Percentiles rank a stretch among this genome's conserved stretches.
Conservation (phyloP, 192 early-diverging fungal genomes). For the Umbelopsis ramanniana region DNA sequence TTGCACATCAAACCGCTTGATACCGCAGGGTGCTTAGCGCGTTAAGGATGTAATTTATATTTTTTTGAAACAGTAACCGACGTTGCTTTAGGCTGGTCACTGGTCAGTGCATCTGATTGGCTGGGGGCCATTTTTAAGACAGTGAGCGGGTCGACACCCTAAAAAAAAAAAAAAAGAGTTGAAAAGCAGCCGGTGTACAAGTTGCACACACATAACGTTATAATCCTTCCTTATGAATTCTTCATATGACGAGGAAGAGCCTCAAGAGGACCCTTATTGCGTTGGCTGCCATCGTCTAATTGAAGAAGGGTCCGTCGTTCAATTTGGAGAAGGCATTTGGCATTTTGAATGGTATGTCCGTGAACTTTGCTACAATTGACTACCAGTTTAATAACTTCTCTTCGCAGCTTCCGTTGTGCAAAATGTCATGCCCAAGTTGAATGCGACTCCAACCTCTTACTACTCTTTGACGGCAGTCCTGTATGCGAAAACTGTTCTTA, state of each 20-base stretch:
- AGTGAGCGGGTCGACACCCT: background rate
- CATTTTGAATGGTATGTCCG: constrained; percentile 77
- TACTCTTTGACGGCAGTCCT: constrained; percentile 82
- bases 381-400: background rate
- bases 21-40: no score
- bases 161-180: background rate
- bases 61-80: no score
- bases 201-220: background rate
- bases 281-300: constrained; percentile 71
- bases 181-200: no score
- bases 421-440: constrained; percentile 78
- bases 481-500: constrained; percentile 86
- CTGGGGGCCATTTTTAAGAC: no score
- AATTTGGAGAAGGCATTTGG: constrained; percentile 86
- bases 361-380: background rate
- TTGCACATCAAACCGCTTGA: no score
- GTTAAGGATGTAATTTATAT: no score
- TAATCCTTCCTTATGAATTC: constrained; percentile 1
- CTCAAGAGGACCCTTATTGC: constrained; percentile 60
- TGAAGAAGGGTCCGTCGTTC: constrained; percentile 79
- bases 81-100: no score
- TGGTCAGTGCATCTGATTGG: no score
- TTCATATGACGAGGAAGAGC: constrained; percentile 27
- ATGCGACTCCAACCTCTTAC: constrained; percentile 76
- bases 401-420: constrained; percentile 72